Percentiles rank a stretch among this genome's conserved stretches.
These are phyloP conservation scores for Penicillium sumatraense DNA, from an alignment of 2,329 filamentous ascomycete species.

Conservation along the genomic window DNA sequence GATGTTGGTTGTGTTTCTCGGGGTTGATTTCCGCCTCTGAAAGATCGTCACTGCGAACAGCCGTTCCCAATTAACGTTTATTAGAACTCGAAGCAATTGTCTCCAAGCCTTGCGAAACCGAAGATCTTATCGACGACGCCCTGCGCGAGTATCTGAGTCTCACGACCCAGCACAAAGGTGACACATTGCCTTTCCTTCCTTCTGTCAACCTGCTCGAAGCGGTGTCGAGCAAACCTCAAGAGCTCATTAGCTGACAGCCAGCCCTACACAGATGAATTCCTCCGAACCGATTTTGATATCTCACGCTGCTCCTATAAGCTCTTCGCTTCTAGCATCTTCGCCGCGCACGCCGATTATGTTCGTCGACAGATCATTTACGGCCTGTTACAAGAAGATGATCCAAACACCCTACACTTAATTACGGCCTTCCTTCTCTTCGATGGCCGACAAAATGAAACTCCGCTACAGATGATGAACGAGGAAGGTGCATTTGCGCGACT, in stretches of 20 bases:
- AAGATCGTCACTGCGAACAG: slow-evolving; percentile 7
- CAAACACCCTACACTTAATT: slow-evolving; percentile 78
- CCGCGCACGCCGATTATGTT: slow-evolving; percentile 78
- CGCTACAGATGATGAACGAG: slow-evolving; percentile 84
- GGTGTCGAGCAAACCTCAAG: neutral
- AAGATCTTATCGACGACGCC: slow-evolving; percentile 78
- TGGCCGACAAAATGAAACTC: slow-evolving; percentile 75
- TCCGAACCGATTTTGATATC: slow-evolving; percentile 77
- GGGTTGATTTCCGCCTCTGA: slow-evolving; percentile 2
- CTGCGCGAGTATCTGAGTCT: slow-evolving; percentile 83
- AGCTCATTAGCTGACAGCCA: neutral
- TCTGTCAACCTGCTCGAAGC: neutral
- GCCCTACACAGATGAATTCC: slow-evolving; percentile 63
- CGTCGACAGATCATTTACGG: slow-evolving; percentile 91
- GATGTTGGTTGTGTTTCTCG: neutral
- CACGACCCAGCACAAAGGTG: slow-evolving; percentile 72
- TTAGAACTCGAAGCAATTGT: slow-evolving; percentile 71
- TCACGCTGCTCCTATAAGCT: slow-evolving; percentile 79
- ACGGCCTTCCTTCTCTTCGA: slow-evolving; percentile 85
- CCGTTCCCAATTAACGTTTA: slow-evolving; percentile 17
- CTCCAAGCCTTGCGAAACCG: slow-evolving; percentile 60
- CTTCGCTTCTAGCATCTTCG: slow-evolving; percentile 75
- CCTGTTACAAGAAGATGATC: slow-evolving; percentile 83
- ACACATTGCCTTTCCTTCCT: slow-evolving; percentile 10
- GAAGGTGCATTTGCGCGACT: slow-evolving; percentile 84